Evolutionary conservation across 306 rosid genomes (phyloP).

Genomic region (Morella rubra): DNA sequence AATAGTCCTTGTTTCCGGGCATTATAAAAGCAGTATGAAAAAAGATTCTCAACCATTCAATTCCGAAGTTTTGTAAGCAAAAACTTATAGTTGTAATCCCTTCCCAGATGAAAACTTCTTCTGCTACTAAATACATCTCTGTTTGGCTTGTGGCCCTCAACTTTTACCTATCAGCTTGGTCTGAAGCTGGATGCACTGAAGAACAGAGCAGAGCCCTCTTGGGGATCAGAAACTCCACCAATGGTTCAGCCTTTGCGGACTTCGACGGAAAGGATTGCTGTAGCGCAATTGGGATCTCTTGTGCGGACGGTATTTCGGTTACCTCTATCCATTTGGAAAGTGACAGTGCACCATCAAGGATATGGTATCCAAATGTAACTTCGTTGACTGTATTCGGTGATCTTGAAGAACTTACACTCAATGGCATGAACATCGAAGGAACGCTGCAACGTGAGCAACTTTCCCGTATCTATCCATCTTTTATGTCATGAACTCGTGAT

Average conservation of each 20-base stretch:
- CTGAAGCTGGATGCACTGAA: too few relatives aligned
- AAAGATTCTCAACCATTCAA: too few relatives aligned
- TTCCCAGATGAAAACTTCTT: too few relatives aligned
- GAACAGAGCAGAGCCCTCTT: not conserved
- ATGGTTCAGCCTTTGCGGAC: not conserved
- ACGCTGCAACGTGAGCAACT: not conserved
- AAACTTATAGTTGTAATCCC: too few relatives aligned
- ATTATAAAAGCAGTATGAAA: too few relatives aligned
- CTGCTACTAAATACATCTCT: too few relatives aligned
- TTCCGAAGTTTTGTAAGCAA: too few relatives aligned
- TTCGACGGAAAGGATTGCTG: not conserved
- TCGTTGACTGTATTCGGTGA: not conserved
- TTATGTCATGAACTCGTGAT: not conserved
- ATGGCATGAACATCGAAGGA: not conserved
- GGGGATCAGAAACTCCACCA: not conserved
- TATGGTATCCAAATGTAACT: not conserved
- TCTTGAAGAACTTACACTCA: not conserved
- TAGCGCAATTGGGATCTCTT: too few relatives aligned
- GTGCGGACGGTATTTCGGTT: not conserved
- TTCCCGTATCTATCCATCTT: not conserved
- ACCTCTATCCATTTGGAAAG: too few relatives aligned
- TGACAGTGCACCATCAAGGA: not conserved
- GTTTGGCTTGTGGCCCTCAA: too few relatives aligned
- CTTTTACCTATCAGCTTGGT: too few relatives aligned
- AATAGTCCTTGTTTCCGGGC: too few relatives aligned